Percentiles rank a stretch among this genome's conserved stretches.
These are phyloP conservation scores for Plectranthus barbatus DNA, from an alignment of 257 asterid genomes.

Conservation along the genomic window DNA sequence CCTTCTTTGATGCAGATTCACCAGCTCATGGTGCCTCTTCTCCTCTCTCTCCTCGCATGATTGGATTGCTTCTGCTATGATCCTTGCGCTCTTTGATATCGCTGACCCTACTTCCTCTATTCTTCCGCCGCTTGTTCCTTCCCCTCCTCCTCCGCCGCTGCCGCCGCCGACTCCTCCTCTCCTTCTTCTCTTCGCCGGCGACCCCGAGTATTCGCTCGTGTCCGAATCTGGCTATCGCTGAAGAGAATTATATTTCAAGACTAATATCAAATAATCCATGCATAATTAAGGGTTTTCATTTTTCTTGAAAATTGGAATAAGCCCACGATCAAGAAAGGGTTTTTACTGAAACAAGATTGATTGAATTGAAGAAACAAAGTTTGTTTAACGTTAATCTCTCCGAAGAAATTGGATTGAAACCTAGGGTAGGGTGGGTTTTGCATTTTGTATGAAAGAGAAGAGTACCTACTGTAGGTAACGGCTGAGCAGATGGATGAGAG, in stretches of 20 bases:
- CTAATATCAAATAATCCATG: too few relatives aligned
- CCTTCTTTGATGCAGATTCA: conserved; percentile 62
- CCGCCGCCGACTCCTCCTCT: too few relatives aligned
- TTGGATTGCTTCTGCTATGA: conserved; percentile 64
- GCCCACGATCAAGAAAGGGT: not conserved
- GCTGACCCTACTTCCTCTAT: too few relatives aligned
- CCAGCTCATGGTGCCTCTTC: conserved; percentile 55
- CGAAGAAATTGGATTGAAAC: too few relatives aligned
- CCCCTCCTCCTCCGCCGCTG: too few relatives aligned
- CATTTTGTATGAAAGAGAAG: conserved; percentile 7
- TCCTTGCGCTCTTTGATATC: too few relatives aligned
- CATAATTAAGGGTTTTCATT: too few relatives aligned
- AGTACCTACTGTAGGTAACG: conserved; percentile 60
- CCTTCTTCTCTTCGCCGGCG: conserved; percentile 18
- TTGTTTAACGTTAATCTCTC: too few relatives aligned
- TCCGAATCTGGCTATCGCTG: conserved; percentile 24
- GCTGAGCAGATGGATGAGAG: conserved; percentile 28
- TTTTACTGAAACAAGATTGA: not conserved
- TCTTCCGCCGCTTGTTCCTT: too few relatives aligned
- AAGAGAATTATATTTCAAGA: too few relatives aligned
- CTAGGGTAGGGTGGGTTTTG: not conserved
- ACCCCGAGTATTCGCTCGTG: conserved; percentile 16
- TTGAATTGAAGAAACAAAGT: too few relatives aligned
- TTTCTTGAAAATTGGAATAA: not conserved
- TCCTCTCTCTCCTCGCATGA: conserved; percentile 67